These are phyloP conservation scores for Dendryphion nanum DNA, from an alignment of 2,329 filamentous ascomycete species.

Conservation along the genomic window DNA sequence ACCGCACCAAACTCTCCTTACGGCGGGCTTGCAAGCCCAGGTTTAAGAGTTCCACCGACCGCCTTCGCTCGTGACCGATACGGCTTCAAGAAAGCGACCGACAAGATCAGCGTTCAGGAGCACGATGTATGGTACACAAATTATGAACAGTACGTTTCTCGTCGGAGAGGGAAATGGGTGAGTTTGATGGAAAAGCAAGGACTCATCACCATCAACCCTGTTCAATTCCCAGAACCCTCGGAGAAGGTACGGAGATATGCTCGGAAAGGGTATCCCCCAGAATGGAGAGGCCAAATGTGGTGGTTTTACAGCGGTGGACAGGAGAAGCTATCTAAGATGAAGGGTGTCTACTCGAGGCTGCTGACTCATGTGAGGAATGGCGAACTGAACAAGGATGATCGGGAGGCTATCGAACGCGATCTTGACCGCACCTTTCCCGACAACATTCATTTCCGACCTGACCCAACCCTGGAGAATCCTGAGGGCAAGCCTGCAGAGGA, in stretches of 20 bases:
- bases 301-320: slow-evolving; percentile 94
- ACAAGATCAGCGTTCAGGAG: slow-evolving; percentile 71
- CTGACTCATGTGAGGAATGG: slow-evolving; percentile 64
- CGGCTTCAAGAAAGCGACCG: slow-evolving; percentile 85
- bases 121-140: slow-evolving; percentile 78
- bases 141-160: slow-evolving; percentile 73
- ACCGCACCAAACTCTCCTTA: not conserved
- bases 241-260: slow-evolving; percentile 87
- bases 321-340: slow-evolving; percentile 63
- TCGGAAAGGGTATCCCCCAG: slow-evolving; percentile 88
- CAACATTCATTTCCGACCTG: slow-evolving; percentile 83
- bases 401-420: slow-evolving; percentile 90
- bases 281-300: slow-evolving; percentile 95
- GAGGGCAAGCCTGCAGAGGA: slow-evolving; percentile 51
- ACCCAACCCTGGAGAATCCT: slow-evolving; percentile 32
- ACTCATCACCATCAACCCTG: slow-evolving; percentile 68
- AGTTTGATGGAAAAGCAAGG: slow-evolving; percentile 73
- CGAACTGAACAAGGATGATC: slow-evolving; percentile 66
- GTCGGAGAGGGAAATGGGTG: slow-evolving; percentile 79
- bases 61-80: slow-evolving; percentile 69
- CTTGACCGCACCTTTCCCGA: slow-evolving; percentile 93
- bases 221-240: slow-evolving; percentile 74
- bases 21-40: no score
- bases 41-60: slow-evolving; percentile 8
- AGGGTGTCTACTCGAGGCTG: slow-evolving; percentile 71